Base-by-base conservation (phyloP, 371 early-diverging fungal genomes). In the Mucor irregularis region DNA sequence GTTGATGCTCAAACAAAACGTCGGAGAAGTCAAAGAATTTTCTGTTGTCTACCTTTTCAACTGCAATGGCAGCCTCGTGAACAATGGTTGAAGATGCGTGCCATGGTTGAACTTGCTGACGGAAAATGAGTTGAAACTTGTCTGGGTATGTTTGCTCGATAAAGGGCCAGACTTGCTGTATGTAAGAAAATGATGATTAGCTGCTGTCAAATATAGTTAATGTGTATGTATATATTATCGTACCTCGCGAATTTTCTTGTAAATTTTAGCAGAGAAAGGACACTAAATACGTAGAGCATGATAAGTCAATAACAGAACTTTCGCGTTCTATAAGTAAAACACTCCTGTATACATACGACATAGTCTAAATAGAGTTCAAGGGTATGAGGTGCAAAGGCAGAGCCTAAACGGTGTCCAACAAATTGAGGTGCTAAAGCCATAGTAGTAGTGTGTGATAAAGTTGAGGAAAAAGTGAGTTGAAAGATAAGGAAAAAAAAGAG, bases 41-140 rank as follows among this genome's bases (percentile, higher is more conserved):
- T 5, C 45, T 13, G 1, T 80, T 63, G 49, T 86, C 70, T 29
- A 90, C 38, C 40, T 71, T 73, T 55, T 90, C 88, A 43, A 90
- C 92, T n/a, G 92, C 93, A 47, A 92, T 58, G 28, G 85, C 85
- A 28, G 89, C 92, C 66, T 92, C 91, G 52, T 91, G 90, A 39
- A 89, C 74, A 29, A 88, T 54, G 2, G 88, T 87, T 4, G 88
- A 87, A 14, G 76, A 65, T 0, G 92, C 90, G 62, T 92, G 92
- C 93, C 93, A 91, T 1, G 91, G 88, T 61, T 92, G 93, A 34
- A 92, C 76, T 69, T 92, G 93, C 54, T 92, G 89, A 22, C 91
- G 79, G 60, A 91, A 82, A 21, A 89, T 73, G 16, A 89, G 58
- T 58, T 87, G 85, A 13, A 85, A 62, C 24, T 81, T 67, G 16